Evolutionary conservation across 768 basidiomycete species (phyloP).

Genomic region (Tulasnella sp.): DNA sequence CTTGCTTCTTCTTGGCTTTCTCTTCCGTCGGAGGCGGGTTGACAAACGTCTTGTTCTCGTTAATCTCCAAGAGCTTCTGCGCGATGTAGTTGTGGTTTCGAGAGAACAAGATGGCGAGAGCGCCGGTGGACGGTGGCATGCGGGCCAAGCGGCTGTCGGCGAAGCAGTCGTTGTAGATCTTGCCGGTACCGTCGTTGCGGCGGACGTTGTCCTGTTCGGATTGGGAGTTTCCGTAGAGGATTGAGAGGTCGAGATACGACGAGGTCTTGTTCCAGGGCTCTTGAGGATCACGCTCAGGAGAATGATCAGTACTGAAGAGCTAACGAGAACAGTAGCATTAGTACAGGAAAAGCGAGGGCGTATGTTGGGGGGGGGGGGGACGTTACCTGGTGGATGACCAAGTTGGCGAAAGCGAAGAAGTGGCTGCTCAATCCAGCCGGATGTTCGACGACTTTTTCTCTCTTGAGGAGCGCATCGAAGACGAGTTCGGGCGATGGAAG

Average conservation of each 20-base stretch:
- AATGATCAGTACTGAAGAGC: conserved; percentile 8
- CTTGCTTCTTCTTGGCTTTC: neutral
- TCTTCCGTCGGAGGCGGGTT: conserved; percentile 38
- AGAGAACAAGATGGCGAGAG: conserved; percentile 70
- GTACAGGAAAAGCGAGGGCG: neutral
- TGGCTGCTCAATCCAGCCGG: conserved; percentile 26
- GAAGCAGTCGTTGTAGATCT: conserved; percentile 61
- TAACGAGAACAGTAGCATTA: neutral
- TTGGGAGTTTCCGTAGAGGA: conserved; percentile 45
- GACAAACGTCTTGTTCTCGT: conserved; percentile 58
- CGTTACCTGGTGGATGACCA: conserved; percentile 1
- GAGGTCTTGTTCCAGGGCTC: conserved; percentile 13
- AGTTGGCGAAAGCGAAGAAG: conserved; percentile 24
- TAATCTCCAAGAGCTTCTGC: conserved; percentile 65
- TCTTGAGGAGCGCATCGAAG: conserved; percentile 36
- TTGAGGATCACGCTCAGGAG: neutral
- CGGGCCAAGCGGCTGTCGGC: conserved; percentile 70
- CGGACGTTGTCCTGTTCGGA: conserved; percentile 17
- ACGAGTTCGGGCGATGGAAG: conserved; percentile 44
- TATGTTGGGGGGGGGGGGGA: neutral
- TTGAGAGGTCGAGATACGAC: conserved; percentile 8
- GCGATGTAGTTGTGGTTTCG: conserved; percentile 71
- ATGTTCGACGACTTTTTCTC: conserved; percentile 25
- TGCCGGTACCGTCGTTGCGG: conserved; percentile 45
- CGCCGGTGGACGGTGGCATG: conserved; percentile 49